Conservation (phyloP, 306 rosid species). For the Quillaja saponaria region DNA sequence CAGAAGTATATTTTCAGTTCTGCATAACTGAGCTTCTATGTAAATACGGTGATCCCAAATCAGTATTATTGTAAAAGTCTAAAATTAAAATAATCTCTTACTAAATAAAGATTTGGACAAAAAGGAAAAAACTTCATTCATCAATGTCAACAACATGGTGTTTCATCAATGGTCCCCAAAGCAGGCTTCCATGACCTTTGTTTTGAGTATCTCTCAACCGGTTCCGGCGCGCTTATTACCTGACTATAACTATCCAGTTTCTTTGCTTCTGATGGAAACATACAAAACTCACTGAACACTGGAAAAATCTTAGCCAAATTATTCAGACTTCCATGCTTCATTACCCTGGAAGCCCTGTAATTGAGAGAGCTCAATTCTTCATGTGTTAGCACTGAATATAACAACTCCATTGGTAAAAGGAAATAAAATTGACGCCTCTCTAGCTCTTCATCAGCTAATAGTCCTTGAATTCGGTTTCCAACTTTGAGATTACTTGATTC, state of each 20-base stretch:
- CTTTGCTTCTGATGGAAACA: conserved; percentile 56
- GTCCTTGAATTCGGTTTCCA: conserved; percentile 77
- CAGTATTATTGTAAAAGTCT: too few species aligned
- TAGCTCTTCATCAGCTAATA: conserved; percentile 62
- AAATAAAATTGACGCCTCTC: conserved; percentile 57
- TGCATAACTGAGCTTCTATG: too few species aligned
- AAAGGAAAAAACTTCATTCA: too few species aligned
- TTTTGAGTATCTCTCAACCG: conserved; percentile 50
- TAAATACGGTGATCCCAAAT: too few species aligned
- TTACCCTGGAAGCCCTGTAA: conserved; percentile 58
- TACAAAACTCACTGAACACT: conserved; percentile 54
- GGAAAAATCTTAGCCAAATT: conserved; percentile 74
- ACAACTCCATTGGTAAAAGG: conserved; percentile 83
- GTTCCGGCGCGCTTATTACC: conserved; percentile 27
- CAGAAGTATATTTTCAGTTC: too few species aligned
- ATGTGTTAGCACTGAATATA: conserved; percentile 76
- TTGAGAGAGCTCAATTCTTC: conserved; percentile 73
- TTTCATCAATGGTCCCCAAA: conserved; percentile 80
- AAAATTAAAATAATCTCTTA: too few species aligned
- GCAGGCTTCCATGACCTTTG: conserved; percentile 93
- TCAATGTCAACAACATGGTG: too few species aligned
- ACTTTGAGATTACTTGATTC: conserved; percentile 68
- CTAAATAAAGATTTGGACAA: too few species aligned
- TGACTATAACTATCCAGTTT: conserved; percentile 22
- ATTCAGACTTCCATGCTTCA: conserved; percentile 50